Evolutionary conservation across 2,329 filamentous ascomycete species (phyloP), one percentile per base, ranked within the genome.

Genomic region (Sclerotinia minor): DNA sequence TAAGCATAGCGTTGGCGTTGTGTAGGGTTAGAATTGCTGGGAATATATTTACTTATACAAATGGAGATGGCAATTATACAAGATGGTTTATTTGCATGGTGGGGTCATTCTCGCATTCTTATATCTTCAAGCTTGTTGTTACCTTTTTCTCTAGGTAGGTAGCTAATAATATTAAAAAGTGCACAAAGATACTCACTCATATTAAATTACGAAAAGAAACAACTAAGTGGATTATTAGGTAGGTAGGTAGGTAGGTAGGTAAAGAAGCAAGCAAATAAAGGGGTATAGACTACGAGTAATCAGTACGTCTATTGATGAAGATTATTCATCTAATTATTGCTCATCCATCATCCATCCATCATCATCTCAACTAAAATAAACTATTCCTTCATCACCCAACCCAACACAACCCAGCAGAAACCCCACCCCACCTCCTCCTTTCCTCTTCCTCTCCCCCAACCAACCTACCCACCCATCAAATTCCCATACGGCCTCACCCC

Each of bases 1-100:
- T 24, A 52, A 66, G 55, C 55, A 67, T 67, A 67, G 64, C 64
- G 55, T 49, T 7, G 64, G 64, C 55, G 64, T 67, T 67, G 45
- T 55, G 24, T 50, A 50, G 19, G 54, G 38, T 44, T 60, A 54
- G 35, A n/a, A 26, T 64, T 45, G 24, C 13, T 41, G 60, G 60
- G 21, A 24, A 52, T n/a, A 7, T 15, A 60, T 15, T 5, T 41
- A 41, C 38, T 17, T 38, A 61, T 29, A 60, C 29, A 49, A 45
- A 38, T 38, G 15, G 45, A 61, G 21, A 61, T 50, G 21, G 29
- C 32, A n/a, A 35, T 24, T 19, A 66, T 19, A 60, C 17, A 15
- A 6, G 29, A 17, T 41, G 24, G 52, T 13, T 8, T 29, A 24
- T n/a, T 50, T 41, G 49, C 9, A 52, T 21, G 32, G 13, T 11